Evolutionary conservation across 2,329 filamentous ascomycete species (phyloP).

Genomic region (Aspergillus jensenii): DNA sequence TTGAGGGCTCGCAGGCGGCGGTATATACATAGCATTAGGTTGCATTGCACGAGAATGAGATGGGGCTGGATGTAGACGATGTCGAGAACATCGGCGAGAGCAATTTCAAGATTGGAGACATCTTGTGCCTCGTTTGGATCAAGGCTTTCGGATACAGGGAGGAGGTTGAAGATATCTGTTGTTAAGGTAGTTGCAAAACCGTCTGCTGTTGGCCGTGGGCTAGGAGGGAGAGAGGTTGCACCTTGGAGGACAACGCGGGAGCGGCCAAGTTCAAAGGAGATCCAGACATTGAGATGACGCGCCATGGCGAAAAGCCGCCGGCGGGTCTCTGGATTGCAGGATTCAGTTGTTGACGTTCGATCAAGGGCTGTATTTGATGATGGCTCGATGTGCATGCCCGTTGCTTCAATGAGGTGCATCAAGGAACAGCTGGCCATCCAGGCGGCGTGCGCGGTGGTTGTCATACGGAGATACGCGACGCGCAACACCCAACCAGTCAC

Average conservation of each 20-base stretch:
- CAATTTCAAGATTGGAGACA: conserved; percentile 44
- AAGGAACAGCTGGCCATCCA: conserved; percentile 58
- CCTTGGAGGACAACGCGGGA: conserved; percentile 53
- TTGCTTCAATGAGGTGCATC: conserved; percentile 60
- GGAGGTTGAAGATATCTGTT: conserved; percentile 52
- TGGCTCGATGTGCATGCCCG: conserved; percentile 37
- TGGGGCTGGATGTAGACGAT: conserved; percentile 43
- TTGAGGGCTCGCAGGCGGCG: conserved; percentile 55
- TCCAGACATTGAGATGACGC: conserved; percentile 60
- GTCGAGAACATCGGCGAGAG: conserved; percentile 44
- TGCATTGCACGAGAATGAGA: conserved; percentile 53
- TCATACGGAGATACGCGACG: conserved; percentile 54
- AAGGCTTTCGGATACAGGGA: conserved; percentile 55
- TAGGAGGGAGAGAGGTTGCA: conserved; percentile 44
- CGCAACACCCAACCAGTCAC: conserved; percentile 53
- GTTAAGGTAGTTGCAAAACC: conserved; percentile 25
- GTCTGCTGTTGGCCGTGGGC: conserved; percentile 40
- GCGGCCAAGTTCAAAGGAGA: conserved; percentile 59
- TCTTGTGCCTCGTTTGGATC: conserved; percentile 51
- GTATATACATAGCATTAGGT: conserved; percentile 57
- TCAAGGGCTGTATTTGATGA: conserved; percentile 17
- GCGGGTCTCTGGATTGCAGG: conserved; percentile 38
- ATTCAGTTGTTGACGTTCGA: conserved; percentile 6
- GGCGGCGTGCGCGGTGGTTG: conserved; percentile 53
- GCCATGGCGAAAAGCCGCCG: conserved; percentile 52